A percentile compares a stretch with the other conserved stretches of the same genome.
phyloP scores from a whole-genome alignment of 441 rosid genomes.

The Euphorbia schlechtendalii region DNA sequence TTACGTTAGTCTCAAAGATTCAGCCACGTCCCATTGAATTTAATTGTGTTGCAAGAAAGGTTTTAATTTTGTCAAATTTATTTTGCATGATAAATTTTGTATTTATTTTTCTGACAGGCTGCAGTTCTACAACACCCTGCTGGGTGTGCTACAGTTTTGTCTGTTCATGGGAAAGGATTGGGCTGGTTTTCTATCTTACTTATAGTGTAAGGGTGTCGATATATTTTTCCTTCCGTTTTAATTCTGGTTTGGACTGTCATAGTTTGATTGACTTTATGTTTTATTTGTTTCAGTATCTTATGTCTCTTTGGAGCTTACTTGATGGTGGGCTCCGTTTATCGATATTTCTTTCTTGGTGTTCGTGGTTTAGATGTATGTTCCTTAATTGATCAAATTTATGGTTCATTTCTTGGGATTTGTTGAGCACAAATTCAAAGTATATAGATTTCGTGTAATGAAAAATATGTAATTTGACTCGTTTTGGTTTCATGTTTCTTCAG shows the following conservation, averaged over 20 bases:
- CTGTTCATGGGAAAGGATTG: constrained; percentile 58
- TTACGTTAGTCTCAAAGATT: constrained; percentile 52
- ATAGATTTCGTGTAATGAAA: neutral
- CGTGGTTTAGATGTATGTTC: constrained; percentile 62
- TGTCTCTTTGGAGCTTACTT: constrained; percentile 78
- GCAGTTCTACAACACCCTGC: constrained; percentile 78
- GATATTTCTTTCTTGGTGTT: constrained; percentile 58
- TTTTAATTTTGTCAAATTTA: neutral
- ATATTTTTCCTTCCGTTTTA: constrained; percentile 2
- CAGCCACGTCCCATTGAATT: neutral
- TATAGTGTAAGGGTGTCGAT: constrained; percentile 41
- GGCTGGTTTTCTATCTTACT: constrained; percentile 74
- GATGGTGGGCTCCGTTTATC: constrained; percentile 60
- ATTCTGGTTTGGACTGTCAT: neutral
- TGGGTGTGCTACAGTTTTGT: constrained; percentile 63
- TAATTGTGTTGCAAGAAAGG: constrained; percentile 2
- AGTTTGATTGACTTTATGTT: constrained; percentile 11
- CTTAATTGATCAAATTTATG: constrained; percentile 1
- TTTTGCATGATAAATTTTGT: neutral
- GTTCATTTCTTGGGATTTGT: neutral
- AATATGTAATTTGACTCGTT: constrained; percentile 11
- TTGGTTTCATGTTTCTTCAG: constrained; percentile 28
- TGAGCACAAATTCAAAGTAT: neutral
- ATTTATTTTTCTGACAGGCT: constrained; percentile 37
- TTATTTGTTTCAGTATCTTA: constrained; percentile 41